Conservation (phyloP, 2,329 filamentous ascomycete species). For the Colletotrichum euphorbiae region DNA sequence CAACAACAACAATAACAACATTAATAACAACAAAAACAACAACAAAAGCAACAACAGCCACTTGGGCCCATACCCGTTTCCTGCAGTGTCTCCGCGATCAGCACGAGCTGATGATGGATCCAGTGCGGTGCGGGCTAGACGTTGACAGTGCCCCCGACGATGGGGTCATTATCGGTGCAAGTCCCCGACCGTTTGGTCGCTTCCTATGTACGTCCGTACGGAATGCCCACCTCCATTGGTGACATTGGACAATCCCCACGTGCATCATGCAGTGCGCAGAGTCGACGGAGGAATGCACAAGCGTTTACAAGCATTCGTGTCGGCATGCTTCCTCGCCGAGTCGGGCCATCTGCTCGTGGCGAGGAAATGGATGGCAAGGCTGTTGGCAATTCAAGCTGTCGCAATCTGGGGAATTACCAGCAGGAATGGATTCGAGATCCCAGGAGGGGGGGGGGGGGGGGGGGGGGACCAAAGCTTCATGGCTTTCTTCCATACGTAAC, state of each 20-base stretch:
- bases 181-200: too few species aligned
- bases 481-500: slow-evolving; percentile 41
- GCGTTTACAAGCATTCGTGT: slow-evolving; percentile 13
- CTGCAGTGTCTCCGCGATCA: neutral
- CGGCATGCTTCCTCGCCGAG: neutral
- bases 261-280: neutral
- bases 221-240: neutral
- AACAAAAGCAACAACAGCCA: neutral
- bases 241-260: neutral
- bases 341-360: neutral
- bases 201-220: too few species aligned
- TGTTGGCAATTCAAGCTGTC: neutral
- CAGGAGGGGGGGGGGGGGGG: too few species aligned
- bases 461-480: neutral
- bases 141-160: too few species aligned
- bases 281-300: neutral
- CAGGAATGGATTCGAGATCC: neutral
- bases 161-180: too few species aligned
- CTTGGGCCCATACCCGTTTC: neutral
- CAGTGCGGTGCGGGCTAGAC: too few species aligned
- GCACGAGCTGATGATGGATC: neutral
- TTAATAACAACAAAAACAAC: too few species aligned
- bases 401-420: neutral
- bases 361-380: neutral
- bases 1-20: neutral